Conservation (phyloP, 208 protist genomes). For the Wallacemonas sp. region DNA sequence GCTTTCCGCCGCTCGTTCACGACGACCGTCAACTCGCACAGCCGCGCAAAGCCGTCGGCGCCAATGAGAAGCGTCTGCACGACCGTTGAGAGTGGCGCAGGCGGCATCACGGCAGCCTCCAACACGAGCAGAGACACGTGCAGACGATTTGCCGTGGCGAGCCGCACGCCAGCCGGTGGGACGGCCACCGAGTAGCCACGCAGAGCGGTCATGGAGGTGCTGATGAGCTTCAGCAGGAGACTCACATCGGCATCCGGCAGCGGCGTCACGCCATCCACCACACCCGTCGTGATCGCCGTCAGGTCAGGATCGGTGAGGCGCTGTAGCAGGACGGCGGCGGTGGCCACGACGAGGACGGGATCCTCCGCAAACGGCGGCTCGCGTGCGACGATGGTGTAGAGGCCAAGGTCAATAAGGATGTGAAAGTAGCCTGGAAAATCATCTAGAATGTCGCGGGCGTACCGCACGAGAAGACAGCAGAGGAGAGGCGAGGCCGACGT, state of each 20-base stretch:
- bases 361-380: background rate
- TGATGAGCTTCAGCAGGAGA: background rate
- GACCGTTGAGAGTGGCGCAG: background rate
- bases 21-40: conserved; percentile 9
- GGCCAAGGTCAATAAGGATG: conserved; percentile 3
- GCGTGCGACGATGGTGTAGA: conserved; percentile 9
- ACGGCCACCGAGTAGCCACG: background rate
- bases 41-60: conserved; percentile 2
- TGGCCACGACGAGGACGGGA: background rate
- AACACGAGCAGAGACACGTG: background rate
- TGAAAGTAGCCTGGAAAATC: conserved; percentile 1
- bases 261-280: too few species aligned
- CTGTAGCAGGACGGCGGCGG: background rate
- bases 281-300: too few species aligned
- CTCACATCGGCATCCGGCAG: background rate
- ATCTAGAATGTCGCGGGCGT: background rate
- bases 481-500: background rate
- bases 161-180: background rate
- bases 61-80: background rate
- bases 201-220: background rate
- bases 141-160: background rate
- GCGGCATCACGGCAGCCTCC: background rate
- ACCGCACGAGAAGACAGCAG: background rate
- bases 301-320: background rate
- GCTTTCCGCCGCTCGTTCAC: background rate